Conservation (phyloP, 2,329 filamentous ascomycete species). For the Arthrobotrys iridis region DNA sequence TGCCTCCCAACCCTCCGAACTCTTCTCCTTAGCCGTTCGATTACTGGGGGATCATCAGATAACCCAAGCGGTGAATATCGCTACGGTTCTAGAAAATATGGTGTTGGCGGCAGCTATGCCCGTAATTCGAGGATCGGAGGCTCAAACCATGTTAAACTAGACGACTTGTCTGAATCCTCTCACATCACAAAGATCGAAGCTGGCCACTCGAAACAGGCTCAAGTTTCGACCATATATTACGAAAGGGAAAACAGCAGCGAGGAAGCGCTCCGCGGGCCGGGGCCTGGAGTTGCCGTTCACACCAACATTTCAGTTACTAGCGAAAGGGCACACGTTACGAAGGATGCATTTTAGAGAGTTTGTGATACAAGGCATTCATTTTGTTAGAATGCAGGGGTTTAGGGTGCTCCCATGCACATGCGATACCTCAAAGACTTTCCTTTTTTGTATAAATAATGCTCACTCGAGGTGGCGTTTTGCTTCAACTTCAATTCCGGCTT, state of each 20-base stretch:
- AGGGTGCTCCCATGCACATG: slow-evolving; percentile 28
- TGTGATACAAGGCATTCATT: background rate
- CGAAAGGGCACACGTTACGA: slow-evolving; percentile 31
- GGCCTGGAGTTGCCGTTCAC: slow-evolving; percentile 42
- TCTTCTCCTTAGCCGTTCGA: slow-evolving; percentile 32
- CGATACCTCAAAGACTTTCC: background rate
- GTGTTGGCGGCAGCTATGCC: slow-evolving; percentile 29
- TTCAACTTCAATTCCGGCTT: slow-evolving; percentile 34
- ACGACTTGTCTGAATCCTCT: slow-evolving; percentile 49
- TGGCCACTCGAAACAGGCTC: slow-evolving; percentile 20
- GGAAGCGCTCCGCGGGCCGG: slow-evolving; percentile 37
- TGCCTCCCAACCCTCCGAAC: slow-evolving; percentile 50
- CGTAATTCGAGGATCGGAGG: slow-evolving; percentile 28
- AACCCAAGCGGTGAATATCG: slow-evolving; percentile 23
- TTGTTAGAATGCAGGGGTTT: slow-evolving; percentile 16
- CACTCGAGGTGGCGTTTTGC: slow-evolving; percentile 41
- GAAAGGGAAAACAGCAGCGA: slow-evolving; percentile 51
- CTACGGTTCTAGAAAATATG: slow-evolving; percentile 46
- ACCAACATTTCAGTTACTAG: slow-evolving; percentile 50
- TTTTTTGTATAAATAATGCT: slow-evolving; percentile 29
- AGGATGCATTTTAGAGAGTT: slow-evolving; percentile 40
- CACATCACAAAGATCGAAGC: slow-evolving; percentile 49
- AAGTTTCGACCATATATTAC: slow-evolving; percentile 42
- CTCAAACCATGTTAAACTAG: slow-evolving; percentile 41
- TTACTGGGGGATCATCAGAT: slow-evolving; percentile 37